Percentiles rank a stretch among this genome's conserved stretches.
Conservation (phyloP, 1,284 basidiomycete genomes). For the Naganishia sp. region DNA sequence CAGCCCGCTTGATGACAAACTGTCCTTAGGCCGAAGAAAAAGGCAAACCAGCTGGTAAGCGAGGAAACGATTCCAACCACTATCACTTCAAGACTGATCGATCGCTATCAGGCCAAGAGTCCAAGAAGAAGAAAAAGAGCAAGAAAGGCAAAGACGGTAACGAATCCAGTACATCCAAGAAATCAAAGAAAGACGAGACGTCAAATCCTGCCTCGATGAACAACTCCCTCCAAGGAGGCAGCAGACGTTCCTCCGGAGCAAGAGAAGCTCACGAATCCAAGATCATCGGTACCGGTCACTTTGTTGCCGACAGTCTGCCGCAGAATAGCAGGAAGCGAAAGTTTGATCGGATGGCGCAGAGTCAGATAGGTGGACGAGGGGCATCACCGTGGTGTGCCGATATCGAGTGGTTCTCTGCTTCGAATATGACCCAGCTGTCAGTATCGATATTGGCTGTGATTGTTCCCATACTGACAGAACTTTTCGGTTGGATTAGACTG, state of each 20-base stretch:
- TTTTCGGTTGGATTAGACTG: conserved; percentile 58
- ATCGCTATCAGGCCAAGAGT: conserved; percentile 27
- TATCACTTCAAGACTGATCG: conserved; percentile 27
- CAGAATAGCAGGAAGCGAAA: conserved; percentile 78
- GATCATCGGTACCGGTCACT: conserved; percentile 18
- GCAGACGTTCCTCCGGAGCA: conserved; percentile 53
- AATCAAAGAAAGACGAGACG: conserved; percentile 47
- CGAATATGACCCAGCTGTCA: conserved; percentile 11
- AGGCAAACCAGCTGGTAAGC: background rate
- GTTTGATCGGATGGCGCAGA: conserved; percentile 73
- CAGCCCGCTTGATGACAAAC: too few species aligned
- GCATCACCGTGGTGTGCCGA: conserved; percentile 27
- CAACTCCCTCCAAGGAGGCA: conserved; percentile 43
- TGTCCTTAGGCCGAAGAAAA: background rate
- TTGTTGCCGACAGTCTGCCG: conserved; percentile 59
- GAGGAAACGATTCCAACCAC: background rate
- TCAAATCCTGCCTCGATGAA: conserved; percentile 54
- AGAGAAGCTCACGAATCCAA: conserved; percentile 53
- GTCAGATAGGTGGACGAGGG: conserved; percentile 58
- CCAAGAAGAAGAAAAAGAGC: conserved; percentile 36
- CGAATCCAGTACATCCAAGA: conserved; percentile 25
- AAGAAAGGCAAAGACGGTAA: conserved; percentile 32
- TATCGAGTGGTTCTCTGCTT: conserved; percentile 8
- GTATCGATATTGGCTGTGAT: background rate
- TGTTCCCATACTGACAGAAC: background rate